Conservation (phyloP, 2,329 filamentous ascomycete genomes). For the Pyrenophora seminiperda region DNA sequence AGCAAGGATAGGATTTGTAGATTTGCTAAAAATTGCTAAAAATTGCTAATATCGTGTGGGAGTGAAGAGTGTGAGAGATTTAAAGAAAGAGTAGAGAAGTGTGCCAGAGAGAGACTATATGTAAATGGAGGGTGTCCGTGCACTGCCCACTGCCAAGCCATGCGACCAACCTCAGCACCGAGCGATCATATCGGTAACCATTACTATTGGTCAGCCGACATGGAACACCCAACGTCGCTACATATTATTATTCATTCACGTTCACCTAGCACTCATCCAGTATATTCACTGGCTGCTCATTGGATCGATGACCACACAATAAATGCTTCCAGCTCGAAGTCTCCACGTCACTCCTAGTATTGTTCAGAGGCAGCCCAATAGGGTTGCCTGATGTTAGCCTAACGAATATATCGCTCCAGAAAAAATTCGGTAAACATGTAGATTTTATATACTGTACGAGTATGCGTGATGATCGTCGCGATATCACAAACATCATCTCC, state of each 20-base stretch:
- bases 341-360: not conserved
- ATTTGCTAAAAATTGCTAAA: too few relatives aligned
- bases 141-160: conserved; percentile 20
- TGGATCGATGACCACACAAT: not conserved
- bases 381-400: not conserved
- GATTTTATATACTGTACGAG: too few relatives aligned
- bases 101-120: conserved; percentile 4
- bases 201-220: conserved; percentile 6
- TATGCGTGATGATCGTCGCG: too few relatives aligned
- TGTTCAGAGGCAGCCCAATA: conserved; percentile 12
- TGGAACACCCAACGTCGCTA: conserved; percentile 3
- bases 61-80: not conserved
- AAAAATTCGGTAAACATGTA: not conserved
- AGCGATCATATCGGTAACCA: conserved; percentile 1
- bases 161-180: too few relatives aligned
- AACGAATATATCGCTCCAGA: too few relatives aligned
- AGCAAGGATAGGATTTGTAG: too few relatives aligned
- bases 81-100: conserved; percentile 4
- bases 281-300: not conserved
- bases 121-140: conserved; percentile 14
- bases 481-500: too few relatives aligned
- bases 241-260: not conserved
- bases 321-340: not conserved
- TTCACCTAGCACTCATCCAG: not conserved
- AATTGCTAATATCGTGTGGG: too few relatives aligned